Evolutionary conservation across 225 moss, liverwort and hornwort species (phyloP), one percentile per base, ranked within the genome.

Genomic region (Bryum argenteum): DNA sequence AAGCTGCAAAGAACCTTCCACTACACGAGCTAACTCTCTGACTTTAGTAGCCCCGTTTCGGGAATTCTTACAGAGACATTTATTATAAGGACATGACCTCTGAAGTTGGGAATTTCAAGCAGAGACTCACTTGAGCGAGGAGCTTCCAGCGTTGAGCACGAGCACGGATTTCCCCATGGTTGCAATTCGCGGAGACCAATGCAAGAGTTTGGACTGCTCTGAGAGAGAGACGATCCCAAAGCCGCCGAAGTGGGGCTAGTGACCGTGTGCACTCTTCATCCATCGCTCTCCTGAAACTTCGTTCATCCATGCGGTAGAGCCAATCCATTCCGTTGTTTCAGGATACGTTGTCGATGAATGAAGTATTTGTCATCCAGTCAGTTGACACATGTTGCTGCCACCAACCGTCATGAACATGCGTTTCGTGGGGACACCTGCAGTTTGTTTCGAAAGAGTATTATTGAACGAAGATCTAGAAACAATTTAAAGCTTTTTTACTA

Each of bases 141-240:
- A 88, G 65, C 87, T 88, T 10, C 87, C 87, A 3, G 87, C 77
- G 79, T 88, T 88, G 58, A 88, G 84, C 20, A 88, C 84, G 57
- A 88, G 84, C 67, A 88, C 87, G 10, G 77, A 69, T 65, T 84
- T 82, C 81, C 77, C 79, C 84, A 81, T 81, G 42, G 74, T 76
- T 78, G 76, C 12, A 56, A 59, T 14, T 54, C 64, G 10, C 71
- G 73, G 52, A 50, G 28, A 54, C 58, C 12, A 16, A 6, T 33
- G 33, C 33, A 33, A 24, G 8, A 6, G 5, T 8, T 20, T 62
- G 8, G 24, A 45, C 39, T 0, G 11, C 19, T 6, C 60, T 41
- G 37, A 20, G 64, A 47, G 64, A 47, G 82, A 15, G 82, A 50
- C 65, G 67, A 61, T 53, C 70, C 69, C 8, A 70, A 67, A 26